phyloP scores from a whole-genome alignment of 176 grass and related monocot species.

The Musa itinerans region DNA sequence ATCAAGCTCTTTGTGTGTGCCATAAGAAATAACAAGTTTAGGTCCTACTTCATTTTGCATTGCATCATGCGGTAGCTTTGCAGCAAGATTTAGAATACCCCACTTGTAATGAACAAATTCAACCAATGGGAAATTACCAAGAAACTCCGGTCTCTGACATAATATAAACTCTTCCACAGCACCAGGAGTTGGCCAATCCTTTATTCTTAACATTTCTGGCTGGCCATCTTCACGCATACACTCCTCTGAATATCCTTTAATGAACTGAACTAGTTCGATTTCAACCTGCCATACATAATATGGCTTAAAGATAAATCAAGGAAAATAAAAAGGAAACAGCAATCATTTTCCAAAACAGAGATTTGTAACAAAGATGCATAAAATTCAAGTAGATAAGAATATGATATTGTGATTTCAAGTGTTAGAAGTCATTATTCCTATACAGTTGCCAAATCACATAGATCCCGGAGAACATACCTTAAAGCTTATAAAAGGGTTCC shows the following conservation, averaged over 20 bases:
- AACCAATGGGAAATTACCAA: constrained; percentile 89
- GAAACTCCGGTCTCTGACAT: constrained; percentile 86
- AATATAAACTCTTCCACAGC: constrained; percentile 76
- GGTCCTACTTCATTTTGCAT: constrained; percentile 68
- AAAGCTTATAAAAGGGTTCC: too few relatives aligned
- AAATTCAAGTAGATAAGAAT: too few relatives aligned
- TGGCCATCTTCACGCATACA: constrained; percentile 29
- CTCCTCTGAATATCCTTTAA: constrained; percentile 79
- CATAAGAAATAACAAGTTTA: constrained; percentile 69
- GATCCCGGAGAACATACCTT: too few relatives aligned
- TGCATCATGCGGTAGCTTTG: constrained; percentile 69
- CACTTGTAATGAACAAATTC: constrained; percentile 96
- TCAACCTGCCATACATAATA: constrained; percentile 46
- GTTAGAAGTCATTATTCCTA: too few relatives aligned
- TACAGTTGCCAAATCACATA: too few relatives aligned
- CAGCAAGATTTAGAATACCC: constrained; percentile 82
- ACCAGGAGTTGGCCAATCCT: constrained; percentile 62
- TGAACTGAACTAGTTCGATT: constrained; percentile 68
- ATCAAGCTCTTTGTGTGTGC: constrained; percentile 40
- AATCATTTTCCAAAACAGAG: not conserved
- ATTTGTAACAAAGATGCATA: not conserved
- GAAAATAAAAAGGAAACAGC: not conserved
- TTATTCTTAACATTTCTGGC: constrained; percentile 65
- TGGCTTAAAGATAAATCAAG: not conserved
- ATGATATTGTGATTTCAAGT: too few relatives aligned